Base-by-base conservation (phyloP, 2,329 filamentous ascomycete genomes). In the Macroventuria anomochaeta region DNA sequence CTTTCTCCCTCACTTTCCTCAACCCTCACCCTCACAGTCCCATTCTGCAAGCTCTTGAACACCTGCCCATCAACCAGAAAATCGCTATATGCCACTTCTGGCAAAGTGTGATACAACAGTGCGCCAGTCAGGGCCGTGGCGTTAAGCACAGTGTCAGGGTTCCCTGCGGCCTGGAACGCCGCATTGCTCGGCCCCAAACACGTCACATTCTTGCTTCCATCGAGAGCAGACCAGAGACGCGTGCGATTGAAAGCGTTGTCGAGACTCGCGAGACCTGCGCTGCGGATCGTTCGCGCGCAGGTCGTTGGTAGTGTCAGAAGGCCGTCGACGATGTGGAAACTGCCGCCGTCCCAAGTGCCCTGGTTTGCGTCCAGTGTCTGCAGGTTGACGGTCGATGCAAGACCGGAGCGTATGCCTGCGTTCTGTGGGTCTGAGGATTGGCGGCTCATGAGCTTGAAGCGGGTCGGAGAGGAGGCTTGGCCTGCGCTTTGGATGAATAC, bases 311-410 rank as follows among this genome's bases (percentile, higher is more conserved):
- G 57, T 6, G 58, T 64, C 2, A 65, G 52, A 3, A 64, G 36
- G 3, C 59, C 58, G 20, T 64, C 58, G 23, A 66, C 55, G 20
- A 64, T 56, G 26, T 64, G 62, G 41, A 63, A 66, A 26, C 52
- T 51, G 7, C 63, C 63, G 13, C 64, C 64, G 13, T 59, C 55
- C 62, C 62, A 67, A 6, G 46, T 34, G 2, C 56, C 57, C 33
- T 59, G 26, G n/a, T 37, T 20, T 15, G 51, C 46, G 7, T 57
- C 44, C 10, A 64, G 15, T 2, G 56, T 33, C 6, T 47, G 55
- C 7, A 67, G 26, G 28, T 59, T 58, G 12, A 63, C 60, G 15
- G 38, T 59, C 0, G 60, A 59, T 11, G 47, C 52, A 4, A 67
- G 43, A 10, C 63, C 63, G 1, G 64, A 67, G 18, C 59, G 57